These are phyloP conservation scores for Favolaschia claudopus DNA, from an alignment of 768 basidiomycete species.

Conservation along the genomic window DNA sequence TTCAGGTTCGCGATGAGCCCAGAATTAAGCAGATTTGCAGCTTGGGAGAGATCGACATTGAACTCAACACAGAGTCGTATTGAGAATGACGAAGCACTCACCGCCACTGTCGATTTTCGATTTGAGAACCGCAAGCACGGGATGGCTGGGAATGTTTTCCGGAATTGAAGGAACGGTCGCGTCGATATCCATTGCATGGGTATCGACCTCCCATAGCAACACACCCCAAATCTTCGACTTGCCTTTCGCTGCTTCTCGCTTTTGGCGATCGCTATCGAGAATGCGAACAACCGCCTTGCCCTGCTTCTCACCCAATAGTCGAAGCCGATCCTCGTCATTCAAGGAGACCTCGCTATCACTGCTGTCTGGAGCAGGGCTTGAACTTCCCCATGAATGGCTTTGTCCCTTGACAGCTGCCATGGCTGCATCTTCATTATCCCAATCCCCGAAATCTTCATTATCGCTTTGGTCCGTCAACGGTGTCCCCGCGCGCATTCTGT, in stretches of 20 bases:
- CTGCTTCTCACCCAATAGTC: constrained; percentile 48
- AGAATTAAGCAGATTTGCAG: constrained; percentile 49
- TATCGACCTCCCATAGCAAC: constrained; percentile 35
- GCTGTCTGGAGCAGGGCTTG: constrained; percentile 26
- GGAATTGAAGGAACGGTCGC: constrained; percentile 6
- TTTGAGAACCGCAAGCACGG: constrained; percentile 2
- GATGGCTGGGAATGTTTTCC: constrained; percentile 3
- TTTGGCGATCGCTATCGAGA: constrained; percentile 48
- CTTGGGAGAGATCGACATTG: constrained; percentile 42
- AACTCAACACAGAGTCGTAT: not conserved
- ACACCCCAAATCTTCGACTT: constrained; percentile 38
- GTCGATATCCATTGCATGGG: constrained; percentile 1
- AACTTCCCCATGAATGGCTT: constrained; percentile 23
- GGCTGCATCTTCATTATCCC: constrained; percentile 49
- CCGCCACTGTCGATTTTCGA: constrained; percentile 8
- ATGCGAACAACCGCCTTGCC: constrained; percentile 55
- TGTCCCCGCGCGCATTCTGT: constrained; percentile 41
- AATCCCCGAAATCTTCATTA: constrained; percentile 43
- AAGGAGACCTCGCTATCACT: constrained; percentile 32
- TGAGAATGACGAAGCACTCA: not conserved
- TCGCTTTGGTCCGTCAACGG: constrained; percentile 38
- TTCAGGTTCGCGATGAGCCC: constrained; percentile 48
- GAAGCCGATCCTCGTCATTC: constrained; percentile 42
- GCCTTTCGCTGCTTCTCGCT: constrained; percentile 32
- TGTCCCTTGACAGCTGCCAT: constrained; percentile 43